Evolutionary conservation across 78 protist genomes (phyloP), one percentile per base, ranked within the genome.

Genomic region (slime mould (Dictyostelium discoideum)): DNA sequence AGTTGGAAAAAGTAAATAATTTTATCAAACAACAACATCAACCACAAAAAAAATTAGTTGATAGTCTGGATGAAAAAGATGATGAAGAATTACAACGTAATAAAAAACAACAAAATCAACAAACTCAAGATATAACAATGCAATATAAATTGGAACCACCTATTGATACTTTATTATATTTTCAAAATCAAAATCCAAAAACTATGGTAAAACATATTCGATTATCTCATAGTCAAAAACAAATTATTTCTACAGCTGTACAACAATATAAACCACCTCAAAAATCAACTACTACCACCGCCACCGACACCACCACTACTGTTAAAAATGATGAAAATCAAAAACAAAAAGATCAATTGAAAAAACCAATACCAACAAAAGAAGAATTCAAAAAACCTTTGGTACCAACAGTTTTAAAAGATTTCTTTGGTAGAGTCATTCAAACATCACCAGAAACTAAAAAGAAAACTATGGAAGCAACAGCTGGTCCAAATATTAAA

Each of bases 401-500:
- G 18, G 39, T 10, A 16, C 46, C 39, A 42, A 44, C n/a, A 46
- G 84, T 84, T 14, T 50, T 40, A 40, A 80, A 85, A 92, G 97
- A 96, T 78, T 84, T 96, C 79, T 85, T 96, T 77, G 94, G 92
- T 40, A 92, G 93, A 80, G 63, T 84, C 2, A 84, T 92, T 18
- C 81, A 92, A 73, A 81, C 40, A 11, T 24, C 69, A 5, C 39
- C 72, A 13, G 73, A 42, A 6, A 9, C 29, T 8, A 81, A 81
- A 44, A 26, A 50, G 37, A 80, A 24, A 20, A 79, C 67, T 46
- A 26, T 20, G n/a, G 37, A 24, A 3, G 14, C 29, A n/a, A 79
- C 11, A 48, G 13, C 29, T 13, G 60, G 37, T 22, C 65, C 63
- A 42, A 84, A 26, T 26, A 86, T 92, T 83, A 85, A 69, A 69